Conservation (phyloP, 202 grass and related monocot species). For the Carex arenaria region DNA sequence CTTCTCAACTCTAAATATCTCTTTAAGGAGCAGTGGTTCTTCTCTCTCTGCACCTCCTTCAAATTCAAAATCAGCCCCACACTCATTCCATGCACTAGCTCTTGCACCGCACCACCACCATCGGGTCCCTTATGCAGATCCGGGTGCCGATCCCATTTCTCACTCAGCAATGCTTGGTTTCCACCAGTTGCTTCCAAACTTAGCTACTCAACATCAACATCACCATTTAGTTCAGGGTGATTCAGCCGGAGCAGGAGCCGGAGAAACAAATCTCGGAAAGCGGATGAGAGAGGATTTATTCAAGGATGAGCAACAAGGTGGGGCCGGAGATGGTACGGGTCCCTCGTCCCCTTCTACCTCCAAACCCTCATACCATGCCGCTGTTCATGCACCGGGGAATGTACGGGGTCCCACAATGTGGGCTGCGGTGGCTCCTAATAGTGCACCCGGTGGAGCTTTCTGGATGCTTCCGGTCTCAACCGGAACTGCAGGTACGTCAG, state of each 20-base stretch:
- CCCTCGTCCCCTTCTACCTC: slow-evolving; percentile 31
- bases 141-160: slow-evolving; percentile 10
- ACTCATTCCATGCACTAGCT: slow-evolving; percentile 50
- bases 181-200: slow-evolving; percentile 67
- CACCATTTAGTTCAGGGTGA: slow-evolving; percentile 27
- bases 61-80: slow-evolving; percentile 36
- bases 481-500: slow-evolving; percentile 6
- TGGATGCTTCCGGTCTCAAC: slow-evolving; percentile 92
- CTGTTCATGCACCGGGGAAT: slow-evolving; percentile 15
- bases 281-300: slow-evolving; percentile 79
- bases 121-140: slow-evolving; percentile 14
- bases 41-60: slow-evolving; percentile 24
- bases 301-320: slow-evolving; percentile 71
- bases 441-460: slow-evolving; percentile 50
- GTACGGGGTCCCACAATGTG: slow-evolving; percentile 63
- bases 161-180: slow-evolving; percentile 79
- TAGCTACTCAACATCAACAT: slow-evolving; percentile 32
- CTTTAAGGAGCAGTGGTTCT: slow-evolving; percentile 39
- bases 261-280: slow-evolving; percentile 69
- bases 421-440: slow-evolving; percentile 53
- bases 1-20: slow-evolving; percentile 74
- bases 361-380: background rate
- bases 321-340: slow-evolving; percentile 24
- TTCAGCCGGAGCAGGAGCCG: background rate
- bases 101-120: slow-evolving; percentile 65